Base-by-base conservation (phyloP, 1,284 basidiomycete genomes). In the Cystobasidium sp. region DNA sequence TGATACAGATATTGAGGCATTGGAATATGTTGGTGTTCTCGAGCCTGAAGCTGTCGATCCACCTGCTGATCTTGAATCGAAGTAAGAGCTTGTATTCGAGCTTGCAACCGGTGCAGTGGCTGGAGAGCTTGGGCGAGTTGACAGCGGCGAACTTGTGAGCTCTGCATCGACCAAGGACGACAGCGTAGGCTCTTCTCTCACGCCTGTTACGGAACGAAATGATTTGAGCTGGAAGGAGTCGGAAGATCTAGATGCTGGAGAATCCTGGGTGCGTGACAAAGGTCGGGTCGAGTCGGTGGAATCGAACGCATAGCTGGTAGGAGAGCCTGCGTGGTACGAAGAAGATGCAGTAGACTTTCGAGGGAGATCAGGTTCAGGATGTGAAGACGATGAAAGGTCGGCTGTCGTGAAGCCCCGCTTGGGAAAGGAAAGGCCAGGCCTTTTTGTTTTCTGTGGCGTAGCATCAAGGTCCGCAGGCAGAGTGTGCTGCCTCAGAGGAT, bases 401-500 rank as follows among this genome's bases (percentile, higher is more conserved):
- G 58, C 47, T 18, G 68, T 37, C 6, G 68, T 22, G 12, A 59
- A 24, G 6, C 64, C 51, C 9, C 70, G 47, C 55, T 49, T 65
- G 6, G 70, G 53, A 46, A 65, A 64, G 41, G 56, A 53, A 39
- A 73, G 55, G 14, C 51, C 43, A 22, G 70, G 70, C 18, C 70
- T 24, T 55, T 73, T 73, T 46, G n/a, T 12, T 39, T 55, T 66
- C n/a, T 6, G 41, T 39, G 58, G 47, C 63, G 31, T n/a, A 9
- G 39, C 49, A 37, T 66, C 43, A 16, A 66, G 62, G 43, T 73
- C 70, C 20, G 53, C 52, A 7, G 70, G 70, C 22, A 73, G 53
- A 6, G 70, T 73, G 41, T 73, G 70, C 62, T 73, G 70, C 18
- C 70, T 47, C 18, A 73, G 37, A 53, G 70, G 70, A 55, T 73